A percentile compares a stretch with the other conserved stretches of the same genome.
Conservation (phyloP, 2,329 filamentous ascomycete genomes). For the Grosmannia huntii region DNA sequence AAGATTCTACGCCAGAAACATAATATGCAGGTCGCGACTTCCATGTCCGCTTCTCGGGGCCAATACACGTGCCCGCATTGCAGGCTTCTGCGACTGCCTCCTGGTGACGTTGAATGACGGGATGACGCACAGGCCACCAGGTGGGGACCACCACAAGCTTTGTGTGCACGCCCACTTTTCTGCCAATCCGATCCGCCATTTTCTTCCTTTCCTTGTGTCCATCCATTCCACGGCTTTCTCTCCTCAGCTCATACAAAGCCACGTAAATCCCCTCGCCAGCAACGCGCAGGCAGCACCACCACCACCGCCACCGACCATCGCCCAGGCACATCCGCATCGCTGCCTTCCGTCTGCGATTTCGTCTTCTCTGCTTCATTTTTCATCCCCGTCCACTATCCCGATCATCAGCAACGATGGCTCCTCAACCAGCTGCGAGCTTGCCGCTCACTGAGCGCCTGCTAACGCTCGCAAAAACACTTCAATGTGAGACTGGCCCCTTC, state of each 20-base stretch:
- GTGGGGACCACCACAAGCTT: background rate
- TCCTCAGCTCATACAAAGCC: background rate
- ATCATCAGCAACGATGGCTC: constrained; percentile 42
- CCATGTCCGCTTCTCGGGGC: background rate
- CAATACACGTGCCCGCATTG: background rate
- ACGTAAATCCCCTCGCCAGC: constrained; percentile 1
- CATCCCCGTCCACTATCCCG: background rate
- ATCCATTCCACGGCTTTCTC: background rate
- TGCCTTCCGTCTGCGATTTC: background rate
- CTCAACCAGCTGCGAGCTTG: constrained; percentile 56
- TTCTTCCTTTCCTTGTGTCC: background rate
- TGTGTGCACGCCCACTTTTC: background rate
- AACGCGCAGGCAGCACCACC: background rate
- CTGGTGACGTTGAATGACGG: background rate
- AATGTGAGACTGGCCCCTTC: constrained; percentile 51
- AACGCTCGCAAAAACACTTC: constrained; percentile 73
- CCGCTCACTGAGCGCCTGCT: constrained; percentile 64
- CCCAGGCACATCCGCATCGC: background rate
- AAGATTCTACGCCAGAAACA: background rate
- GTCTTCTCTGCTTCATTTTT: background rate
- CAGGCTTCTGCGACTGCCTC: background rate
- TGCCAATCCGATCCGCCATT: background rate
- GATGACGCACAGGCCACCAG: background rate
- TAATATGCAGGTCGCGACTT: background rate
- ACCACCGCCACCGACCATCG: background rate